Conservation (phyloP, 192 early-diverging fungal genomes). For the Geosiphon pyriformis region DNA sequence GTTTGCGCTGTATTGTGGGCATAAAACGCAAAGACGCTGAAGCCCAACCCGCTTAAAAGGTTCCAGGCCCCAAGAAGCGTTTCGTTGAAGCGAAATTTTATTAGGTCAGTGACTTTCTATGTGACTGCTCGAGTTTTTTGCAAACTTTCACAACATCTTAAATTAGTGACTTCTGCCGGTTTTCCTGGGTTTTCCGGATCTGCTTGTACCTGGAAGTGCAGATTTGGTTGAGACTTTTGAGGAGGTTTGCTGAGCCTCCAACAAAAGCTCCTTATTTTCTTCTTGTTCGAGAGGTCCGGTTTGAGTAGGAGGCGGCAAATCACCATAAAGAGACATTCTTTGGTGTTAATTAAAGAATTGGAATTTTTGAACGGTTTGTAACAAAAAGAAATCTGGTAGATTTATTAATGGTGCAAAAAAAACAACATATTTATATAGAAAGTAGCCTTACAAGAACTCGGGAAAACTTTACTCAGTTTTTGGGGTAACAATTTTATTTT, state of each 20-base stretch:
- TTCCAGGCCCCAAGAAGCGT: background rate
- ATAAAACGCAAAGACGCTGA: constrained; percentile 36
- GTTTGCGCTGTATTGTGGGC: constrained; percentile 43
- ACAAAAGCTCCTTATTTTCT: constrained; percentile 4
- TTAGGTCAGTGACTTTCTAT: constrained; percentile 17
- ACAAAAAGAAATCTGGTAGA: no score
- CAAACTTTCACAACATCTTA: constrained; percentile 3
- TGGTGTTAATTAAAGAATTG: no score
- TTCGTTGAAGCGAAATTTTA: background rate
- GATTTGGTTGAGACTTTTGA: constrained; percentile 18
- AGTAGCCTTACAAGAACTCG: no score
- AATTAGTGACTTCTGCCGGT: background rate
- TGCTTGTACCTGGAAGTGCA: constrained; percentile 28
- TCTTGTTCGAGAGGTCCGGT: background rate
- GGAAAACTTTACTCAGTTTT: no score
- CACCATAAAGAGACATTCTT: constrained; percentile 45
- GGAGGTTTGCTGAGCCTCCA: background rate
- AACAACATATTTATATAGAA: no score
- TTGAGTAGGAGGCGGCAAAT: constrained; percentile 36
- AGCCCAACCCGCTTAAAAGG: constrained; percentile 34
- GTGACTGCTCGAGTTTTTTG: background rate
- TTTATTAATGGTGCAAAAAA: no score
- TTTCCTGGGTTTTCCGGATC: constrained; percentile 21
- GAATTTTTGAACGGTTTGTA: no score
- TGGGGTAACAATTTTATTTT: no score